Base-by-base conservation (phyloP, 2,329 filamentous ascomycete species). In the Ophiostoma ulmi region DNA sequence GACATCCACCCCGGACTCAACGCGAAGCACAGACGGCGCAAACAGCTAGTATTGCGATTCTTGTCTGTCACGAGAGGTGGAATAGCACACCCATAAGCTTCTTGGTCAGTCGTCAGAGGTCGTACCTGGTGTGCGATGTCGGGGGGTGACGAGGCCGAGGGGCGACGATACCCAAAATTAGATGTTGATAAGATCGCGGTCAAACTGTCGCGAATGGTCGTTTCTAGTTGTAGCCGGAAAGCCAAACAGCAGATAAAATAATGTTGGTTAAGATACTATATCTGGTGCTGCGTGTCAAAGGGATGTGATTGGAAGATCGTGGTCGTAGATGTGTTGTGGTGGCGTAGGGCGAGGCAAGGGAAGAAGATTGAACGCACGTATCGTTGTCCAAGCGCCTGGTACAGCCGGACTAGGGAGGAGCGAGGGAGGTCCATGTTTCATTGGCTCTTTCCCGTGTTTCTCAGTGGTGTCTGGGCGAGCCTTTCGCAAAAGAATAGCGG, bases 381-480 rank as follows among this genome's bases (percentile, higher is more conserved):
- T 65, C 36, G 10, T 8, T n/a, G 61, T 65, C 61, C 63, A 65
- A 65, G 36, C 35, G 35, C 35, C 63, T 36, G 61, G 20, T 58
- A n/a, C 58, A 64, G 58, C 61, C 31, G 31, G 36, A n/a, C n/a
- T 22, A 20, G 36, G 35, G 61, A 38, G 61, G 61, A 38, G 61
- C 31, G 61, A 38, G 61, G 14, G 70, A 65, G 20, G 31, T 35
- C 41, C 38, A 31, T 4, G 41, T 66, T 35, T 69, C 67, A 69
- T 71, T 71, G 70, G 70, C 58, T 61, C 70, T 64, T 68, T 68
- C 52, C 66, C 11, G 31, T 6, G 44, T 68, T 11, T 20, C 36
- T 58, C 14, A 7, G 39, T 35, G 39, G 39, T 44, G 3, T 20
- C 48, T 58, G 52, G n/a, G 63, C 41, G 66, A 68, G 70, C 66